These are phyloP conservation scores for Colletotrichum australisinense DNA, from an alignment of 2,329 filamentous ascomycete species.

Conservation along the genomic window DNA sequence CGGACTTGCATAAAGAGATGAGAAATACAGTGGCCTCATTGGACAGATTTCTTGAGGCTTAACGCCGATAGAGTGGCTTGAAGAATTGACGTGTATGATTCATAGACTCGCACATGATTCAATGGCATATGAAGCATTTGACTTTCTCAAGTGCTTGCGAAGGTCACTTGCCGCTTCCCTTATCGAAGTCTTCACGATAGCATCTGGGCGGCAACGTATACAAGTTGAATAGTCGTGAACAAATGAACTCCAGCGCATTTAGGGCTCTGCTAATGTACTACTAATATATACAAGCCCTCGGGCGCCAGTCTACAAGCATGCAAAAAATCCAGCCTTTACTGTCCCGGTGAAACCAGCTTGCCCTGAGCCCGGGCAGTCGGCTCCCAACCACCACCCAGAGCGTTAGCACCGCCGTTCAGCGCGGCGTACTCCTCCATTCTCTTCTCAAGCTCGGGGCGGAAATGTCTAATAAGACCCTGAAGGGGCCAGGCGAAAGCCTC, in stretches of 20 bases:
- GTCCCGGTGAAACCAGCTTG: constrained; percentile 87
- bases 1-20: background rate
- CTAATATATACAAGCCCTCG: constrained; percentile 38
- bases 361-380: constrained; percentile 81
- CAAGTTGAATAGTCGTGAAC: background rate
- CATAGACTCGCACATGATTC: background rate
- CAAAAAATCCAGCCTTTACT: constrained; percentile 66
- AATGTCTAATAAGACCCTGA: constrained; percentile 97
- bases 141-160: background rate
- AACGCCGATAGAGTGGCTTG: constrained; percentile 14
- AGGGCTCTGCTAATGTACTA: constrained; percentile 38
- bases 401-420: constrained; percentile 74
- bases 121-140: background rate
- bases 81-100: background rate
- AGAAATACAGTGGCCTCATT: constrained; percentile 15
- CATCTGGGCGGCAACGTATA: background rate
- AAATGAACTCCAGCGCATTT: constrained; percentile 31
- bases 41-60: background rate
- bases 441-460: constrained; percentile 94
- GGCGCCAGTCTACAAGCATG: constrained; percentile 34
- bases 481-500: constrained; percentile 99
- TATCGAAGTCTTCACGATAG: too few species aligned
- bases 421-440: constrained; percentile 85
- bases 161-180: too few species aligned
- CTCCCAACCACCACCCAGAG: constrained; percentile 89